Conservation (phyloP, 345 rosid genomes). For the Hirschfeldia incana region DNA sequence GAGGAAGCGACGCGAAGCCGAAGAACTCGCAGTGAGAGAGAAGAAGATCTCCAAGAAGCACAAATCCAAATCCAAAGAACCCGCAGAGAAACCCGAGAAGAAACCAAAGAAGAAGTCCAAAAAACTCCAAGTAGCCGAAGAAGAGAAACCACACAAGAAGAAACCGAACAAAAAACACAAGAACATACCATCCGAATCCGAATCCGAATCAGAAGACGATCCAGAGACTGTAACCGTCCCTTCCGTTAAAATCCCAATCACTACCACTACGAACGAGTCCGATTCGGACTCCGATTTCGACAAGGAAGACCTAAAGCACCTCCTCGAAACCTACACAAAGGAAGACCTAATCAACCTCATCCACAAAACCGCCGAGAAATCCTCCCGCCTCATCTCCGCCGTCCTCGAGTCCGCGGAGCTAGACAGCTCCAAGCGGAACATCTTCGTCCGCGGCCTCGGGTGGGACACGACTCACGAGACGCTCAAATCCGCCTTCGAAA, state of each 20-base stretch:
- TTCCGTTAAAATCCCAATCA: constrained; percentile 6
- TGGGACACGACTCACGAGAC: constrained; percentile 45
- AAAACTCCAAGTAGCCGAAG: neutral
- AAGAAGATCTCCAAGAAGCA: constrained; percentile 39
- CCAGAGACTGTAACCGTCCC: constrained; percentile 2
- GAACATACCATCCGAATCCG: neutral
- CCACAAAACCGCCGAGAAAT: constrained; percentile 31
- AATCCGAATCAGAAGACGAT: constrained; percentile 29
- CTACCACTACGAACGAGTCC: constrained; percentile 8
- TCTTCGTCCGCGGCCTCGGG: constrained; percentile 48
- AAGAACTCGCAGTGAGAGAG: constrained; percentile 24
- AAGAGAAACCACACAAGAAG: constrained; percentile 27
- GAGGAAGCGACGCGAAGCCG: constrained; percentile 31
- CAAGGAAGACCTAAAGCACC: constrained; percentile 29
- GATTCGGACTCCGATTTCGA: constrained; percentile 43
- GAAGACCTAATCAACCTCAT: constrained; percentile 53
- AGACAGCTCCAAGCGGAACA: constrained; percentile 37
- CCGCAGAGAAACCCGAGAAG: constrained; percentile 22
- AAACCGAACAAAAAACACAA: constrained; percentile 32
- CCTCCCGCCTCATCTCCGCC: constrained; percentile 30
- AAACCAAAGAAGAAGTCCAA: constrained; percentile 33
- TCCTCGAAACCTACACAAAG: constrained; percentile 50
- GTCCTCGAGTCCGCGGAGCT: constrained; percentile 37
- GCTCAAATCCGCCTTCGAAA: constrained; percentile 38
- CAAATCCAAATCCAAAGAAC: constrained; percentile 28